Conservation (phyloP, 2,329 filamentous ascomycete species). For the Cordyceps javanica region DNA sequence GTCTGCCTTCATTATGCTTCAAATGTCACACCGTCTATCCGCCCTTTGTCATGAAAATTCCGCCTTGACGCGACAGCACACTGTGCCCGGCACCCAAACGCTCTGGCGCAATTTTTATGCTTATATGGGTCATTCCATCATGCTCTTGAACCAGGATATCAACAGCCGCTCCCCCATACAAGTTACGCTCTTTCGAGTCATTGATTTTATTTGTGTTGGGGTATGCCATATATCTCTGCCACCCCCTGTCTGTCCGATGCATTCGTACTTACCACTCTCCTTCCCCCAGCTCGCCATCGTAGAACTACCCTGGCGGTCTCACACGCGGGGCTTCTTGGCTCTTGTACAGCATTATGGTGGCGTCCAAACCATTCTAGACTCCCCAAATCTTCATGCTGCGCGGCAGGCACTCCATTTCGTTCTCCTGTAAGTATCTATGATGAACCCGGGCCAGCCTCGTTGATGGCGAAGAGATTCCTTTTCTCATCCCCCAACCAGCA, state of each 20-base stretch:
- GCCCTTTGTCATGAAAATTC: background rate
- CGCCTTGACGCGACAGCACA: background rate
- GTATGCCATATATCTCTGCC: no score
- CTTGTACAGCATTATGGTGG: background rate
- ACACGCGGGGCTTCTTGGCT: background rate
- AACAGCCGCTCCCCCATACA: no score
- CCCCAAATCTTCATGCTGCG: background rate
- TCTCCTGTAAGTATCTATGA: no score
- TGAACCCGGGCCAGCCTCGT: no score
- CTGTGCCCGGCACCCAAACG: background rate
- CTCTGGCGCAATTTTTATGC: background rate
- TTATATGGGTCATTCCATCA: background rate
- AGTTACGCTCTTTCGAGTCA: background rate
- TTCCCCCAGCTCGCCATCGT: background rate
- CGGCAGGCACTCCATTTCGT: no score
- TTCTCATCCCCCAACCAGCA: no score
- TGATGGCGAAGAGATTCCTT: no score
- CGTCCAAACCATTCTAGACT: background rate
- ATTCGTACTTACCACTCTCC: background rate
- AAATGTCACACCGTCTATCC: background rate
- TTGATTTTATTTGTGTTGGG: background rate
- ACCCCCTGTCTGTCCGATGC: no score
- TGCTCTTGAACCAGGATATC: background rate
- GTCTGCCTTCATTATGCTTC: background rate
- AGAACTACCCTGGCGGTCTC: background rate